Base-by-base conservation (phyloP, 2,329 filamentous ascomycete genomes). In the Arthrocladium fulminans region DNA sequence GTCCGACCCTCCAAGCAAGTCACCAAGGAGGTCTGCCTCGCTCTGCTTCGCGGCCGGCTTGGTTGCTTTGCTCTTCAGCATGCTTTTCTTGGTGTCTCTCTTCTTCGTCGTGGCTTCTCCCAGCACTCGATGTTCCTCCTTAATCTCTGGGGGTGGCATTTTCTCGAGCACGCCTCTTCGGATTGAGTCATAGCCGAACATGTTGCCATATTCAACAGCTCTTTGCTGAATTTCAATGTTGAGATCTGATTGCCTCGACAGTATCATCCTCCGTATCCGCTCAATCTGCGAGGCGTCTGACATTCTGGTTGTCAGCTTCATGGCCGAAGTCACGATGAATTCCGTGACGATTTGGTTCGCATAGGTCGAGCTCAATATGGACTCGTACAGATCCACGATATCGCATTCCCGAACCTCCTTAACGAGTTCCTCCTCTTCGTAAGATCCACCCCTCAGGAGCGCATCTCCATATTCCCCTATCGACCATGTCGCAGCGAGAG, bases 81-180 rank as follows among this genome's bases (percentile, higher is more conserved):
- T 63, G 42, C 79, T 69, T 58, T 72, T 73, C 61, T 83, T 81
- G 65, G 79, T 83, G 54, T 76, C 74, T 65, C 81, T 82, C 51
- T 66, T 65, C 25, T 64, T 52, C 5, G 66, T 61, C 1, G 80
- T 74, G 1, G 88, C 83, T 60, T 90, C 85, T 37, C 89, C 89
- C 15, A 98, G 74, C 2, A 96, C 89, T 51, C 90, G 78, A 47
- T 92, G 90, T 65, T 94, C 88, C 64, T 98, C 92, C 57, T 90
- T 88, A 61, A 98, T 97, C 65, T 97, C 90, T 7, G 92, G 92
- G 1, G 92, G 80, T 6, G 92, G 92, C 94, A 98, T 98, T 66
- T 92, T 94, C 69, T 98, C 92, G 9, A 98, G 73, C 2, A 98
- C 92, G 50, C 92, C 92, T 51, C 79, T 79, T 47, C 90, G 82